A percentile compares a stretch with the other conserved stretches of the same genome.
These are phyloP conservation scores for Apiospora aurea DNA, from an alignment of 2,329 filamentous ascomycete genomes.

Conservation along the genomic window DNA sequence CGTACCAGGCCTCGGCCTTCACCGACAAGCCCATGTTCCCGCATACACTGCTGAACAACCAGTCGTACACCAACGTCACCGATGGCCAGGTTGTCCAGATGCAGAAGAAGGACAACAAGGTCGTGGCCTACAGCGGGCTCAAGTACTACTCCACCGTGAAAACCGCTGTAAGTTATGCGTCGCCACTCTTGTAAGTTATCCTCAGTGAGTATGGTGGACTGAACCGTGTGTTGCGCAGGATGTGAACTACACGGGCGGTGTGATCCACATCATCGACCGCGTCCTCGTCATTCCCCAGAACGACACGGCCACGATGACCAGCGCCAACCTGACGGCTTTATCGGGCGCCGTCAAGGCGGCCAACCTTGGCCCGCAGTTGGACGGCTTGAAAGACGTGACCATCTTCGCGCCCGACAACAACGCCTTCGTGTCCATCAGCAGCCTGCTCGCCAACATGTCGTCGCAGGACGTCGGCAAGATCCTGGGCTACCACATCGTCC, in stretches of 20 bases:
- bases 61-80: constrained; percentile 63
- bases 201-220: too few relatives aligned
- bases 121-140: constrained; percentile 60
- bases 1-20: constrained; percentile 44
- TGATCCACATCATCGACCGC: constrained; percentile 60
- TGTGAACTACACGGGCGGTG: constrained; percentile 60
- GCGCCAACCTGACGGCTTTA: constrained; percentile 53
- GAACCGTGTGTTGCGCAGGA: constrained; percentile 44
- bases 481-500: constrained; percentile 70
- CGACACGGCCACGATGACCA: constrained; percentile 48
- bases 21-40: constrained; percentile 43
- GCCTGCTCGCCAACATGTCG: constrained; percentile 55
- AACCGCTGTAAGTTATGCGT: constrained; percentile 50
- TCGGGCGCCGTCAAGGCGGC: constrained; percentile 54
- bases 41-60: constrained; percentile 54
- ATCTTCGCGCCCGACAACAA: constrained; percentile 69
- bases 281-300: constrained; percentile 55
- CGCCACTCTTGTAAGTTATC: too few relatives aligned
- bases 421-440: constrained; percentile 65
- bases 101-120: constrained; percentile 47
- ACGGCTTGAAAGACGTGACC: constrained; percentile 58
- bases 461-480: constrained; percentile 56
- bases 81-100: constrained; percentile 64
- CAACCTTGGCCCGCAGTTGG: constrained; percentile 50
- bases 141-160: constrained; percentile 56